These are phyloP conservation scores for Morella rubra DNA, from an alignment of 306 rosid genomes.

Conservation along the genomic window DNA sequence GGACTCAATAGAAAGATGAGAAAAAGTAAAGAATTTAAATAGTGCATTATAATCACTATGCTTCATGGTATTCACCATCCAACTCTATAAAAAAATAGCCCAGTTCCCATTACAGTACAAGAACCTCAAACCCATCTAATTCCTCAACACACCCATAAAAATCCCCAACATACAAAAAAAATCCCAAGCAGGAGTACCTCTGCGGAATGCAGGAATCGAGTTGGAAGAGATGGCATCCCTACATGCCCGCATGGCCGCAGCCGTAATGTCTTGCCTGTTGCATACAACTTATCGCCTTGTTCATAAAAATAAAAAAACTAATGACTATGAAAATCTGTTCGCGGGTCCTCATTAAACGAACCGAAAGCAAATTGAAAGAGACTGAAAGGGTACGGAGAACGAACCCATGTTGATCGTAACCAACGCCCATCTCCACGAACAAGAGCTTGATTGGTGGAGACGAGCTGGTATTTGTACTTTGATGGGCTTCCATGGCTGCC, in stretches of 20 bases:
- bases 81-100: too few species aligned
- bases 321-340: background rate
- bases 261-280: slow-evolving; percentile 75
- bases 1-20: too few species aligned
- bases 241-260: slow-evolving; percentile 96
- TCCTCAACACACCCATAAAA: too few species aligned
- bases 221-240: slow-evolving; percentile 93
- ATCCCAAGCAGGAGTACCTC: slow-evolving; percentile 45
- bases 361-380: background rate
- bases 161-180: background rate
- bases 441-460: slow-evolving; percentile 65
- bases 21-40: too few species aligned
- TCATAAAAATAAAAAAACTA: background rate
- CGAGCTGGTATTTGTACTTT: slow-evolving; percentile 22
- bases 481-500: slow-evolving; percentile 66
- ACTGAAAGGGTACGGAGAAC: slow-evolving; percentile 3
- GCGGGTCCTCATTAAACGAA: too few species aligned
- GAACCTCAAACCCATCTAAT: too few species aligned
- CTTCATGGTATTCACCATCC: too few species aligned
- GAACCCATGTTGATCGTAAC: slow-evolving; percentile 95
- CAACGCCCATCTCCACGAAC: slow-evolving; percentile 98
- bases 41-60: too few species aligned
- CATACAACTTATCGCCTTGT: background rate
- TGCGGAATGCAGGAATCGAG: slow-evolving; percentile 91
- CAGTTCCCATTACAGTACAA: too few species aligned